These are phyloP conservation scores for Capronia coronata DNA, from an alignment of 2,329 filamentous ascomycete genomes.

Conservation along the genomic window DNA sequence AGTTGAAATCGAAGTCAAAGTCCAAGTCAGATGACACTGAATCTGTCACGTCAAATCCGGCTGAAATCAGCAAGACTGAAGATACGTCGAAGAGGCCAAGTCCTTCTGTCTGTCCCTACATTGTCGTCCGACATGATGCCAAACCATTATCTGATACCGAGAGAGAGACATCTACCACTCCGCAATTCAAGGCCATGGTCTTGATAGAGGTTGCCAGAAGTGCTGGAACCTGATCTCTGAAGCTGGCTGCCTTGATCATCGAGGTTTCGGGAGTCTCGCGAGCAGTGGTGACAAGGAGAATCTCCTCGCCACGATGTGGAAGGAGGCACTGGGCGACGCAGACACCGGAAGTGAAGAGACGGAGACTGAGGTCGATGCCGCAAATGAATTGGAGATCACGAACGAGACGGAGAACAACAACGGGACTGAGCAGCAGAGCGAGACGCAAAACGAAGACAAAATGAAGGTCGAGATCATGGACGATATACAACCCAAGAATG, in stretches of 20 bases:
- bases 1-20: no score
- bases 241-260: not conserved
- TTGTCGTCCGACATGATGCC: slow-evolving; percentile 7
- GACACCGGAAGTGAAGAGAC: no score
- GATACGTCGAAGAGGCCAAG: no score
- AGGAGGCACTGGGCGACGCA: not conserved
- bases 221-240: not conserved
- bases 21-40: no score
- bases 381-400: not conserved
- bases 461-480: no score
- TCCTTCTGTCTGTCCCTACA: slow-evolving; percentile 7
- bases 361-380: not conserved
- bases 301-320: not conserved
- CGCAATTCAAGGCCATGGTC: not conserved
- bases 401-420: not conserved
- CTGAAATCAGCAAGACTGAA: no score
- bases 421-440: no score
- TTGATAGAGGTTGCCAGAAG: slow-evolving; percentile 7
- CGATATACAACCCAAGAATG: no score
- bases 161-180: not conserved
- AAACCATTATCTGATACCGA: not conserved
- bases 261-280: not conserved
- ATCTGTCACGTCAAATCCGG: no score
- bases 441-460: not conserved
- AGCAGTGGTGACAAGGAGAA: not conserved